Percentiles rank a stretch among this genome's conserved stretches.
These are phyloP conservation scores for Pythium aristosporum DNA, from an alignment of 352 stramenopile genomes.

Conservation along the genomic window DNA sequence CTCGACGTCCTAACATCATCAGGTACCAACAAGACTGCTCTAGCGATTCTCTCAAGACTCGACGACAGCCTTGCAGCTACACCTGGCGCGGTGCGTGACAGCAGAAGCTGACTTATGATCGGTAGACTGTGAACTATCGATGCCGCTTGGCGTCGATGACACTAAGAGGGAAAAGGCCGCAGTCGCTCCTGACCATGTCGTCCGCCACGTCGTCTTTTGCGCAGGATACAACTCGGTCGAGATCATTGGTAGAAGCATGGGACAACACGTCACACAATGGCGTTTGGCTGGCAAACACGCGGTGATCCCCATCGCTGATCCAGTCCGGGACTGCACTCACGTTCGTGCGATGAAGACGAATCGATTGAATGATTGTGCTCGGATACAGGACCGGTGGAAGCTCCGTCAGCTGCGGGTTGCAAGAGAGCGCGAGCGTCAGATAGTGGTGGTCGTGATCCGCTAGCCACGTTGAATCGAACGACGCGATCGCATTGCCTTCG, in stretches of 20 bases:
- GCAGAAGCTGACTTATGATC: too few relatives aligned
- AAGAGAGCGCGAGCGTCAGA: constrained; percentile 14
- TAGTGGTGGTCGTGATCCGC: constrained; percentile 6
- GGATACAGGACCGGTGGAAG: constrained; percentile 8
- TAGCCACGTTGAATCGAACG: constrained; percentile 8
- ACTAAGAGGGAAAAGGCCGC: constrained; percentile 8
- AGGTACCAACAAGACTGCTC: too few relatives aligned
- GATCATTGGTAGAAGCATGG: neutral
- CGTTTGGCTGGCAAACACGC: constrained; percentile 9
- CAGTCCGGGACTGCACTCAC: constrained; percentile 9
- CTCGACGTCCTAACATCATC: too few relatives aligned
- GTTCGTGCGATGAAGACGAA: constrained; percentile 17
- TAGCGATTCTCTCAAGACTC: too few relatives aligned
- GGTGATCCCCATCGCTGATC: neutral
- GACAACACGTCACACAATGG: neutral
- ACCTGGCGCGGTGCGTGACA: too few relatives aligned
- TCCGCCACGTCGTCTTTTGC: neutral
- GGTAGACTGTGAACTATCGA: too few relatives aligned
- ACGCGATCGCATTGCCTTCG: constrained; percentile 18
- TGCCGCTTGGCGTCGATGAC: constrained; percentile 6
- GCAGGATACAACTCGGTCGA: neutral
- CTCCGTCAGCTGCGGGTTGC: constrained; percentile 7
- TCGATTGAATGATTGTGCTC: constrained; percentile 5
- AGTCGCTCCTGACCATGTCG: neutral
- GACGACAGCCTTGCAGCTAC: too few relatives aligned